Evolutionary conservation across 2,329 filamentous ascomycete genomes (phyloP).

Genomic region (Verticillium nubilum): DNA sequence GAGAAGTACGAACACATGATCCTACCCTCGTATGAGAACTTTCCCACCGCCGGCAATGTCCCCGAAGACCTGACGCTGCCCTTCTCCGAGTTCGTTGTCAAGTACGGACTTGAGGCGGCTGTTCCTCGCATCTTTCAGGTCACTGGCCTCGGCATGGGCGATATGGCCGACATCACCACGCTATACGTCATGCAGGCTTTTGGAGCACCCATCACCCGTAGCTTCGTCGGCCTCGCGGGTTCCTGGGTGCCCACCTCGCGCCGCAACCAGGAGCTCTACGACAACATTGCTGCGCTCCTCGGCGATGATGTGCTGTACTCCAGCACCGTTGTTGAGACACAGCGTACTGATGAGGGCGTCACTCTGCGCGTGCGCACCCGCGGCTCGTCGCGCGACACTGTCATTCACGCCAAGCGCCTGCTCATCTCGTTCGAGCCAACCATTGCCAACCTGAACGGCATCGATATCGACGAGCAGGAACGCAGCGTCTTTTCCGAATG

Average conservation of each 20-base stretch:
- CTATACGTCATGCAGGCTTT: conserved; percentile 40
- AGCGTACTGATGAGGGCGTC: conserved; percentile 22
- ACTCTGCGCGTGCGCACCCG: conserved; percentile 15
- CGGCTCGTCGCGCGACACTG: conserved; percentile 10
- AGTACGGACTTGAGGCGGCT: conserved; percentile 36
- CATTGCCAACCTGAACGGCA: conserved; percentile 19
- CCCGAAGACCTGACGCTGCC: conserved; percentile 33
- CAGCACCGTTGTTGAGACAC: conserved; percentile 23
- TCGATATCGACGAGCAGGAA: conserved; percentile 26
- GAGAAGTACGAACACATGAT: conserved; percentile 23
- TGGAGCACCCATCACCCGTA: conserved; percentile 26
- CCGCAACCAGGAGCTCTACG: conserved; percentile 34
- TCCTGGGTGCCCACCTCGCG: conserved; percentile 26
- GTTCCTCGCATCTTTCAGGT: conserved; percentile 32
- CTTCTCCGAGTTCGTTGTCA: conserved; percentile 40
- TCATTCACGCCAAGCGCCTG: conserved; percentile 25
- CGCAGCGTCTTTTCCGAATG: conserved; percentile 23
- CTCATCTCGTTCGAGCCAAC: conserved; percentile 30
- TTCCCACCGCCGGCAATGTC: conserved; percentile 26
- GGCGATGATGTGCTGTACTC: conserved; percentile 29
- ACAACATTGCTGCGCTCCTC: conserved; percentile 26
- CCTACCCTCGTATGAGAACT: conserved; percentile 29
- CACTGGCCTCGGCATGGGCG: conserved; percentile 36
- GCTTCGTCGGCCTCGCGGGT: conserved; percentile 21
- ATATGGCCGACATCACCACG: conserved; percentile 34